Evolutionary conservation across 2,329 filamentous ascomycete genomes (phyloP).

Genomic region (Rhynchosporium agropyri): DNA sequence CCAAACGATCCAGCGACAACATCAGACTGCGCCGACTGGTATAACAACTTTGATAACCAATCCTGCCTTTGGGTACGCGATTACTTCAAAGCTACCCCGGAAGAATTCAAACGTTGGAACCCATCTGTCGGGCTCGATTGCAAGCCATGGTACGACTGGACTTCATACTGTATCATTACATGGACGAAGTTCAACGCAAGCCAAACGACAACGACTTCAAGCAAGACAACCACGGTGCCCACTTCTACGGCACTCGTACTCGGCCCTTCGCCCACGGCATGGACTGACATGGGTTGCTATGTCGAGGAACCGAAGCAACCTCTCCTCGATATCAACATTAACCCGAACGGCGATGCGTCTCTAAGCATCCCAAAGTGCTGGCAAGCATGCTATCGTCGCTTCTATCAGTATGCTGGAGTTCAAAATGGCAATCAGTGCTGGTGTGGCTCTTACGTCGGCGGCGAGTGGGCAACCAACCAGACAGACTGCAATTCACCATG

Average conservation of each 20-base stretch:
- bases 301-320: neutral
- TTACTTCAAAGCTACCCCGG: conserved; percentile 3
- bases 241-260: neutral
- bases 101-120: conserved; percentile 1
- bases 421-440: conserved; percentile 7
- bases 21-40: conserved; percentile 4
- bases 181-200: conserved; percentile 4
- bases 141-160: conserved; percentile 6
- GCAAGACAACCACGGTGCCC: neutral
- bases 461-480: conserved; percentile 4
- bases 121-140: conserved; percentile 1
- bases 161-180: conserved; percentile 4
- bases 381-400: conserved; percentile 2
- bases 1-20: neutral
- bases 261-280: conserved; percentile 1
- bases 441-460: conserved; percentile 7
- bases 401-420: conserved; percentile 1
- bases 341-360: conserved; percentile 1
- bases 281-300: conserved; percentile 2
- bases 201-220: conserved; percentile 2
- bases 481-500: conserved; percentile 3
- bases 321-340: conserved; percentile 5
- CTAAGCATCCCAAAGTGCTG: conserved; percentile 3
- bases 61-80: conserved; percentile 3
- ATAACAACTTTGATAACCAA: conserved; percentile 2